These are phyloP conservation scores for Camellia lanceoleosa DNA, from an alignment of 148 eudicot genomes.

Conservation along the genomic window DNA sequence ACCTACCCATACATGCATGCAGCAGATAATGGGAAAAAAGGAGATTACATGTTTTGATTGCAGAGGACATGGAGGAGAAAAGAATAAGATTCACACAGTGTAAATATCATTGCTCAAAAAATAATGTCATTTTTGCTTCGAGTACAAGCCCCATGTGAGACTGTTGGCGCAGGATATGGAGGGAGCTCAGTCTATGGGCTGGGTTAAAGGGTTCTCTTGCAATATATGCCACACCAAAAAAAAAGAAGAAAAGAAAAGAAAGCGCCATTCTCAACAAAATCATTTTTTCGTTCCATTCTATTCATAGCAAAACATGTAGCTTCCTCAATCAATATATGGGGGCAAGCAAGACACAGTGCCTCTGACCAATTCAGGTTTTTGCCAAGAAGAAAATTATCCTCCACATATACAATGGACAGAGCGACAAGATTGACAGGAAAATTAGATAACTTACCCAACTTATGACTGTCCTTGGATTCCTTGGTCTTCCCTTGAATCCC, in stretches of 20 bases:
- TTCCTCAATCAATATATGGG: neutral
- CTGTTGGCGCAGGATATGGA: no score
- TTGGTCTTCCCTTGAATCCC: constrained; percentile 39
- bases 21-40: constrained; percentile 1
- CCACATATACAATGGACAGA: neutral
- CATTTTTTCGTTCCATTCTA: neutral
- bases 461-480: constrained; percentile 31
- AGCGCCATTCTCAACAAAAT: neutral
- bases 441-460: constrained; percentile 4
- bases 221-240: no score
- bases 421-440: neutral
- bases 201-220: no score
- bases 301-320: neutral
- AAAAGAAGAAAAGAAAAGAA: neutral
- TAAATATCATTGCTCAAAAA: no score
- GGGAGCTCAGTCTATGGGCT: no score
- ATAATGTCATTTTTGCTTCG: no score
- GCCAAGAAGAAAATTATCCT: neutral
- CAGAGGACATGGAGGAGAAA: constrained; percentile 4
- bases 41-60: neutral
- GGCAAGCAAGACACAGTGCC: neutral
- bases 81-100: neutral
- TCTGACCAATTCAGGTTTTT: neutral
- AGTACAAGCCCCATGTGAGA: no score
- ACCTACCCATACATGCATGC: neutral